Evolutionary conservation across 208 protist genomes (phyloP), one percentile per base, ranked within the genome.

Genomic region (Spongospora subterranea): DNA sequence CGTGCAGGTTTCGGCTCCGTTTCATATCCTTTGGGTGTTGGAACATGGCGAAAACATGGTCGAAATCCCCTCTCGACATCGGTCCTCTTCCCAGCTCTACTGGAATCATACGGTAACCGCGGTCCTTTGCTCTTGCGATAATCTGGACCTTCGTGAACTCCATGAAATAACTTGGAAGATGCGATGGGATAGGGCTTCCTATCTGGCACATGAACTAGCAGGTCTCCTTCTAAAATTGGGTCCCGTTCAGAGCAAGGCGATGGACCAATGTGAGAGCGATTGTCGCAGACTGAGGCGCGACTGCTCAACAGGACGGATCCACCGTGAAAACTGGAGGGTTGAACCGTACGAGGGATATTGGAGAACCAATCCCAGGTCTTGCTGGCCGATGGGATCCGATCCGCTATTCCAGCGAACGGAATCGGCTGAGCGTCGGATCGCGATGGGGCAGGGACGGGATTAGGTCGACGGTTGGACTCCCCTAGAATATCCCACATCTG

Each of bases 181-280:
- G 71, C 71, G 71, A 35, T n/a, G 11, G 35, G 71, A 35, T 40
- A 43, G 17, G 71, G 17, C 17, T n/a, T 6, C 71, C 71, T 6
- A 40, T 82, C 50, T 24, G 71, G 71, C 17, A 82, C 35, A n/a
- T 40, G n/a, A 6, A 40, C 71, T 6, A 82, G n/a, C 71, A 43
- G 17, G n/a, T 82, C 71, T 6, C 71, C 71, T 82, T 82, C 71
- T n/a, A 82, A n/a, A 43, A 82, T 82, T 13, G 71, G 71, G 71
- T 82, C 71, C 6, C 71, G 71, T 6, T 82, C 71, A 35, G 17
- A 82, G 17, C 71, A 6, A 17, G 17, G 6, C 17, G 71, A 40
- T n/a, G n/a, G n/a, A n/a, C n/a, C n/a, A n/a, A n/a, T n/a, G 6
- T 6, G 6, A 35, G 71, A n/a, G 35, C n/a, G 71, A 20, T 43